Evolutionary conservation across 2,329 filamentous ascomycete genomes (phyloP).

Genomic region (Gliomastix tumulicola): DNA sequence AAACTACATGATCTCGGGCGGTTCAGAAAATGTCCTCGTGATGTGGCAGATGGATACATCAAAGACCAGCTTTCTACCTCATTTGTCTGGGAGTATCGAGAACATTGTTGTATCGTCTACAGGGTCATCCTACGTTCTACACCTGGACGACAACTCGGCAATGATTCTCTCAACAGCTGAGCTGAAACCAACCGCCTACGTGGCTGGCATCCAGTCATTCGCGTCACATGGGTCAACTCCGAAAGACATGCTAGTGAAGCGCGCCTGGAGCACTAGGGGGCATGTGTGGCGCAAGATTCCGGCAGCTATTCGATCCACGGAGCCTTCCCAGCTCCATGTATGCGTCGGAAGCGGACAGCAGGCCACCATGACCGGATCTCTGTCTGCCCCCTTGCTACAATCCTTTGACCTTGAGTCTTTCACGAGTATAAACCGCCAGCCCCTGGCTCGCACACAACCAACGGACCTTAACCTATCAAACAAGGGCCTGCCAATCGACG

Average conservation of each 20-base stretch:
- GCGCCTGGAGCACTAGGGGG: constrained; percentile 38
- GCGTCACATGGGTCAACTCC: constrained; percentile 41
- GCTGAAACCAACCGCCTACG: constrained; percentile 74
- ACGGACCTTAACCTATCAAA: constrained; percentile 73
- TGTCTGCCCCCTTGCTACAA: constrained; percentile 60
- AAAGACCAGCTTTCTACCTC: constrained; percentile 77
- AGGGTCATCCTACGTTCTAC: constrained; percentile 76
- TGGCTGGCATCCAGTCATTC: constrained; percentile 72
- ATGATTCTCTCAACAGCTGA: constrained; percentile 90
- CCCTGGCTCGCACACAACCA: constrained; percentile 78
- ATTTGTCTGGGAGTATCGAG: constrained; percentile 79
- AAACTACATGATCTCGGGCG: constrained; percentile 91
- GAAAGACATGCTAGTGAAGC: constrained; percentile 44
- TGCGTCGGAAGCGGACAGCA: constrained; percentile 59
- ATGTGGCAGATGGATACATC: constrained; percentile 91
- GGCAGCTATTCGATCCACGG: constrained; percentile 53
- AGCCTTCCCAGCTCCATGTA: constrained; percentile 58
- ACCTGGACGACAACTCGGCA: constrained; percentile 84
- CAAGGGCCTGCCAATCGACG: constrained; percentile 62
- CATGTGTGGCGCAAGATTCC: constrained; percentile 45
- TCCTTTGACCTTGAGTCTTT: constrained; percentile 78
- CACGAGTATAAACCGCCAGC: constrained; percentile 77
- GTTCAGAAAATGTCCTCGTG: constrained; percentile 80
- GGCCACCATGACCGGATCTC: constrained; percentile 42
- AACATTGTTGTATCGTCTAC: constrained; percentile 74